These are phyloP conservation scores for Cladorrhinum sp. DNA, from an alignment of 2,329 filamentous ascomycete species.

Conservation along the genomic window DNA sequence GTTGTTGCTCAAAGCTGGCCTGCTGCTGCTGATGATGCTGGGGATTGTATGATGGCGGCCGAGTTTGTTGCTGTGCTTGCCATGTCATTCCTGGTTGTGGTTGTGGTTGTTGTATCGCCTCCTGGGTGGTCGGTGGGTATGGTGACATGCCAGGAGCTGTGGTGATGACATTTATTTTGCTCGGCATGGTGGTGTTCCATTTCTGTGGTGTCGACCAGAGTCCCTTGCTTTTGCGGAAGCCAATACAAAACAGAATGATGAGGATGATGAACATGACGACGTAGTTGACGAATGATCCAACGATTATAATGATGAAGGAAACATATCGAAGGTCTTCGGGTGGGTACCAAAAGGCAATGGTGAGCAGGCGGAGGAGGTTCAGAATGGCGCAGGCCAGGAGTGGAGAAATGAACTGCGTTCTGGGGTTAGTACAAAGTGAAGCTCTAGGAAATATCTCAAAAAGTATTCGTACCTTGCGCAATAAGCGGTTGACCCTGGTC, in stretches of 20 bases:
- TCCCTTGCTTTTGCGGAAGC: conserved; percentile 24
- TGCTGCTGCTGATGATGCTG: not conserved
- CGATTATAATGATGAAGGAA: not conserved
- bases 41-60: not conserved
- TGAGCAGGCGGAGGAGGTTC: conserved; percentile 28
- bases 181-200: conserved; percentile 3
- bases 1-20: not conserved
- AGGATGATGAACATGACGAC: conserved; percentile 24
- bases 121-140: not conserved
- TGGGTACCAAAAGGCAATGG: conserved; percentile 18
- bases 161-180: not conserved
- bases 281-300: conserved; percentile 22
- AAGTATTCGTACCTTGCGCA: conserved; percentile 13
- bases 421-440: not conserved
- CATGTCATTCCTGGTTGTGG: not conserved
- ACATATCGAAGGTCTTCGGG: conserved; percentile 10
- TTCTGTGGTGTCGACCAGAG: conserved; percentile 27
- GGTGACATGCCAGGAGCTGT: not conserved
- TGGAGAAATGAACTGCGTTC: conserved; percentile 31
- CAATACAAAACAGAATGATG: conserved; percentile 26
- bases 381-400: conserved; percentile 34
- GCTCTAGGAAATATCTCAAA: not conserved
- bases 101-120: not conserved
- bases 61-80: not conserved
- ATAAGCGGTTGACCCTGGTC: conserved; percentile 1